Evolutionary conservation across 106 monocot species (phyloP).

Genomic region (Vanilla planifolia): DNA sequence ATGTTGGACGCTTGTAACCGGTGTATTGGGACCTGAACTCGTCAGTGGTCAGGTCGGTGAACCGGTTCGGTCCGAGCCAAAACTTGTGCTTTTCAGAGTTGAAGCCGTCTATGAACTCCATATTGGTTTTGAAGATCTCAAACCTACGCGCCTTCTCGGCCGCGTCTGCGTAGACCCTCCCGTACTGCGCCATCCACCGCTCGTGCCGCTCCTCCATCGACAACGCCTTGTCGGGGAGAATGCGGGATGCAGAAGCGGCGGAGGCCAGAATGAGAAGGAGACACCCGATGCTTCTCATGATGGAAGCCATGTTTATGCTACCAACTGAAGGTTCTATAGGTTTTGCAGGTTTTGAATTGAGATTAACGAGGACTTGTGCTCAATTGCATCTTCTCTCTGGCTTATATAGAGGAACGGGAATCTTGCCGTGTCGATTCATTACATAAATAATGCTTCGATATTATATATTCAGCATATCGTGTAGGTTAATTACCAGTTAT

Average conservation of each 20-base stretch:
- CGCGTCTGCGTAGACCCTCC: background rate
- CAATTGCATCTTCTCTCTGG: no score
- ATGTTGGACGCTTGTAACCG: background rate
- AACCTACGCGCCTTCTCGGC: conserved; percentile 7
- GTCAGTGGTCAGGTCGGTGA: background rate
- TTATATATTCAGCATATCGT: no score
- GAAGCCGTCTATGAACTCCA: conserved; percentile 8
- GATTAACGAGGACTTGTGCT: no score
- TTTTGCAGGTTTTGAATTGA: no score
- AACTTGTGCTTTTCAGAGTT: conserved; percentile 7
- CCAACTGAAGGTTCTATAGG: no score
- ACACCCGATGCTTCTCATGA: background rate
- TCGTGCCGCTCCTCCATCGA: conserved; percentile 7
- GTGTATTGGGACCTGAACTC: conserved; percentile 1
- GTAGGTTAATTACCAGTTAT: no score
- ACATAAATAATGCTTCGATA: no score
- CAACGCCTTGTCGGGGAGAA: background rate
- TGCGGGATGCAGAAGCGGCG: background rate
- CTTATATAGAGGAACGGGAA: no score
- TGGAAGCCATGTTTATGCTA: background rate
- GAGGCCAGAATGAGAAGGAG: background rate
- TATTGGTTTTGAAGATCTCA: conserved; percentile 8
- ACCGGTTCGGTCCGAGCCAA: conserved; percentile 6
- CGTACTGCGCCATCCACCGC: conserved; percentile 5
- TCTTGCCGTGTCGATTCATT: no score